Evolutionary conservation across 2,329 filamentous ascomycete species (phyloP).

Genomic region (Periconia sp.): DNA sequence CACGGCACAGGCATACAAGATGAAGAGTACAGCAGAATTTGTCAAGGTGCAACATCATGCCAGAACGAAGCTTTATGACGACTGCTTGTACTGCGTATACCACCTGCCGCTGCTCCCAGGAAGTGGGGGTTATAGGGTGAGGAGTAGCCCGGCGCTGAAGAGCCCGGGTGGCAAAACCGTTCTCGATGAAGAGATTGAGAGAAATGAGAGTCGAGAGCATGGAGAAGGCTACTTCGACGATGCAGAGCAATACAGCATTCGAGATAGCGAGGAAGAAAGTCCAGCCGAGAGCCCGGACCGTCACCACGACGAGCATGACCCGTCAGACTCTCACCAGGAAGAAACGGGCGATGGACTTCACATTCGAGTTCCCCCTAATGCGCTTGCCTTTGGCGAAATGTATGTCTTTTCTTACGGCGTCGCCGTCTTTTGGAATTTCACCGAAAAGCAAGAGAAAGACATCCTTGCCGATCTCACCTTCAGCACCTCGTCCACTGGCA

Average conservation of each 20-base stretch:
- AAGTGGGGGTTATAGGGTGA: slow-evolving; percentile 82
- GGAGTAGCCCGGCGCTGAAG: slow-evolving; percentile 90
- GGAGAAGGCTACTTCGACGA: slow-evolving; percentile 90
- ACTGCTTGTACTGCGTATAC: slow-evolving; percentile 95
- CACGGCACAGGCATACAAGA: slow-evolving; percentile 91
- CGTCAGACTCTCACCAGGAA: slow-evolving; percentile 7
- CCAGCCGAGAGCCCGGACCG: slow-evolving; percentile 25
- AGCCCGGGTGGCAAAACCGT: slow-evolving; percentile 92
- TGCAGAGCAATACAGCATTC: slow-evolving; percentile 62
- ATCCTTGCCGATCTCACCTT: slow-evolving; percentile 95
- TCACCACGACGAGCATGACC: slow-evolving; percentile 18
- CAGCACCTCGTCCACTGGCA: slow-evolving; percentile 69
- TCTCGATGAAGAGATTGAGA: slow-evolving; percentile 92
- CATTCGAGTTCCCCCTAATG: slow-evolving; percentile 68
- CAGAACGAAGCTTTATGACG: slow-evolving; percentile 95
- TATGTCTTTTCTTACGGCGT: slow-evolving; percentile 98
- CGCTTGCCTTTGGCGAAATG: slow-evolving; percentile 87
- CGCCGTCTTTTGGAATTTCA: slow-evolving; percentile 99
- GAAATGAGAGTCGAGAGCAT: slow-evolving; percentile 86
- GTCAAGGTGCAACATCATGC: slow-evolving; percentile 86
- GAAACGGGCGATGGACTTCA: slow-evolving; percentile 41
- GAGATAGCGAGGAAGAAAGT: slow-evolving; percentile 39
- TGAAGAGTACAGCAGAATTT: slow-evolving; percentile 87
- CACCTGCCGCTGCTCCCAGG: slow-evolving; percentile 88
- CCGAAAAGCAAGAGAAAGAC: slow-evolving; percentile 93